Percentiles rank a stretch among this genome's conserved stretches.
These are phyloP conservation scores for Pistacia atlantica DNA, from an alignment of 345 rosid genomes.

Conservation along the genomic window DNA sequence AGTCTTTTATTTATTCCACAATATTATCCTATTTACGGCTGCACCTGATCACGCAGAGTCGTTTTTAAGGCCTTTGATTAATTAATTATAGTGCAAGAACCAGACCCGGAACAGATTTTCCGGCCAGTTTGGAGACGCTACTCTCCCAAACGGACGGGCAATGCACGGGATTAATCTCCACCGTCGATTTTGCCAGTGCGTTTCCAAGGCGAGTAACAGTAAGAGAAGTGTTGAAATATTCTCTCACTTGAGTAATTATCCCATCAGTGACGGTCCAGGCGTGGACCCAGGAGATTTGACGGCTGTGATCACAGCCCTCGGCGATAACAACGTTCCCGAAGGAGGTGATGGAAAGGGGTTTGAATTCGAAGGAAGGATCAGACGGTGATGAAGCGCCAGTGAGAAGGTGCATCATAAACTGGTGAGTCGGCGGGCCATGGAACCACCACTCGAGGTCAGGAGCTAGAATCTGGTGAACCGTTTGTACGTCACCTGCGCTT, in stretches of 20 bases:
- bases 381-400: conserved; percentile 55
- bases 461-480: conserved; percentile 73
- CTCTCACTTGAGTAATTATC: conserved; percentile 87
- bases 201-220: conserved; percentile 76
- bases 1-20: conserved; percentile 16
- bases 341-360: conserved; percentile 45
- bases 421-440: conserved; percentile 97
- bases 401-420: conserved; percentile 95
- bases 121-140: conserved; percentile 61
- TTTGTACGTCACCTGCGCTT: conserved; percentile 68
- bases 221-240: conserved; percentile 93
- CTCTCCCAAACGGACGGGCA: conserved; percentile 91
- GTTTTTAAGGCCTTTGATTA: background rate
- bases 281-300: conserved; percentile 86
- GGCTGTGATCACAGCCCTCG: conserved; percentile 72
- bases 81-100: conserved; percentile 63
- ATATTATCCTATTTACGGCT: conserved; percentile 14
- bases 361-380: conserved; percentile 46
- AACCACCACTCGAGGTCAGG: conserved; percentile 99
- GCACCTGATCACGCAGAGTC: conserved; percentile 27
- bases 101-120: conserved; percentile 91
- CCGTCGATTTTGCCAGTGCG: conserved; percentile 5
- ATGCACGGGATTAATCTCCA: conserved; percentile 50
- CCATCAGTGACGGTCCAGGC: conserved; percentile 96
- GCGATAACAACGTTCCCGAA: conserved; percentile 75